Evolutionary conservation across 441 rosid genomes (phyloP), one percentile per base, ranked within the genome.

Genomic region (Croton laevigatus): DNA sequence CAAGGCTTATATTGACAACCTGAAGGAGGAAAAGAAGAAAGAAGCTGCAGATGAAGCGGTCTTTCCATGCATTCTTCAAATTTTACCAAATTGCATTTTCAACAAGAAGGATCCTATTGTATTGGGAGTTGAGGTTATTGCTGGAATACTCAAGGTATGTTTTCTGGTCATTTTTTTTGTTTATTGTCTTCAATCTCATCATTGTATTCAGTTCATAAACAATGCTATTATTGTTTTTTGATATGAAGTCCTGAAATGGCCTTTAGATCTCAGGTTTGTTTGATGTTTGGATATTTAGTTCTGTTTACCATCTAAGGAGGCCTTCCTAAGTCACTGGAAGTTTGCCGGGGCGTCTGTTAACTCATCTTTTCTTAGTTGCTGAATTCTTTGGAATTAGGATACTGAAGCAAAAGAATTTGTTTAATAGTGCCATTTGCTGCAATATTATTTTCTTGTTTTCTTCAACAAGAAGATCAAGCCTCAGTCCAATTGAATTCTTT

Each of bases 1-100:
- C 72, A 87, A 88, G 80, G 98, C 92, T n/a, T 95, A 91, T 77
- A 91, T 89, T 54, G 88, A 83, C 70, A 86, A 82, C 55, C 83
- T 92, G 72, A 95, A 88, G 81, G 99, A 93, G 78, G 99, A 89
- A 85, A 91, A 89, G 81, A 91, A 87, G 89, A 92, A 71, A 81
- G 98, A 91, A 84, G 84, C 97, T 66, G 97, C 96, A 0, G 96
- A 88, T 27, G 98, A 93, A 77, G 98, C 96, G 32, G 96, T 95
- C 69, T 95, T 95, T 82, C 98, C 98, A 19, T 93, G 98, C 62
- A 91, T 91, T 62, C 90, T 95, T 70, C 48, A 82, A 83, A 94
- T 90, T 63, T 49, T 91, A 72, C 97, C 97, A 14, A 81, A 85
- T 80, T 88, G 92, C 70, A 79, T 92, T 66, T 95, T 93, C 84